These are phyloP conservation scores for Candida germanica DNA, from an alignment of 805 yeast genomes.

Conservation along the genomic window DNA sequence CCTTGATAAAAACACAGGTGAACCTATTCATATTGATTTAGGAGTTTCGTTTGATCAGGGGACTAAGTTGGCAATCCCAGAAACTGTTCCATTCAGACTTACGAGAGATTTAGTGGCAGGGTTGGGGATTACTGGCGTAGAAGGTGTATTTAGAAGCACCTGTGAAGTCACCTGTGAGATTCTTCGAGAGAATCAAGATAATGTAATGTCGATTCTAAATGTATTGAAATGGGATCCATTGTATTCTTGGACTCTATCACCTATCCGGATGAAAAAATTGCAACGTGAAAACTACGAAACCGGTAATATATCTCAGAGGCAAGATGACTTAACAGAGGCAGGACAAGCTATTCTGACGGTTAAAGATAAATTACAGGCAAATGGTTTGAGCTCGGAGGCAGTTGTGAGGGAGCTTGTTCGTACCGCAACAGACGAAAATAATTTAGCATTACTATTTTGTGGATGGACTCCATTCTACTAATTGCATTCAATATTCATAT, in stretches of 20 bases:
- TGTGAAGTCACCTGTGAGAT: conserved; percentile 74
- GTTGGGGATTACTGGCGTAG: conserved; percentile 78
- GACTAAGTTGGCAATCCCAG: conserved; percentile 77
- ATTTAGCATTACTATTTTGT: conserved; percentile 69
- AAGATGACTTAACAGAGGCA: conserved; percentile 65
- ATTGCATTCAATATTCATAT: no score
- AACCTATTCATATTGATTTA: conserved; percentile 91
- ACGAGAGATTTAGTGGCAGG: conserved; percentile 90
- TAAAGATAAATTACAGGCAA: conserved; percentile 60
- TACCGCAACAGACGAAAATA: conserved; percentile 66
- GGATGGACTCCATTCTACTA: conserved; percentile 84
- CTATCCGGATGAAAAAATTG: conserved; percentile 55
- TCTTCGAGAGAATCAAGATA: conserved; percentile 60
- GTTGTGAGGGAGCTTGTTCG: conserved; percentile 75
- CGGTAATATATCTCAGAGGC: conserved; percentile 8
- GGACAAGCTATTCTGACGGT: conserved; percentile 74
- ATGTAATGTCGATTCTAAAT: conserved; percentile 76
- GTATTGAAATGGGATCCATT: conserved; percentile 90
- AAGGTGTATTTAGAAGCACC: conserved; percentile 70
- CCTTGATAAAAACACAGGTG: conserved; percentile 78
- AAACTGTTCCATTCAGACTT: conserved; percentile 87
- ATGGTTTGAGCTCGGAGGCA: conserved; percentile 77
- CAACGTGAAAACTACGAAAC: conserved; percentile 37
- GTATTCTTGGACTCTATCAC: conserved; percentile 87
- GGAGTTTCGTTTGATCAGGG: conserved; percentile 98